Base-by-base conservation (phyloP, 2,329 filamentous ascomycete species). In the Lasiodiplodia hormozganensis region DNA sequence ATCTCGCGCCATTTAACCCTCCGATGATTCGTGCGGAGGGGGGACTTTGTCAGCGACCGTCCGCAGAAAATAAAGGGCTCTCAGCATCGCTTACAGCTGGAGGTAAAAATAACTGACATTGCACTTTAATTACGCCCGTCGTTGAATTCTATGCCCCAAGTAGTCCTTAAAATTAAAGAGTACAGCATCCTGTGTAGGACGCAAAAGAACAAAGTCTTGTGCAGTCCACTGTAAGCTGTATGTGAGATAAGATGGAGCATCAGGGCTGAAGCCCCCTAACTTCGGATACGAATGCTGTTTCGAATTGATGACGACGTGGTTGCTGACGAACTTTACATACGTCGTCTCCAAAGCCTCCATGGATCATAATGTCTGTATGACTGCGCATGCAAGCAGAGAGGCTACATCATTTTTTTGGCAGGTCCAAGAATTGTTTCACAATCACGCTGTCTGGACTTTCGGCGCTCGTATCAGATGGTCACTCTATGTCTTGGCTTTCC, bases 11-110 rank as follows among this genome's bases (percentile, higher is more conserved):
- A 64, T 64, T 38, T n/a, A n/a, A 2, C 25, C 28, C 47, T 8
- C 47, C 28, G 3, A 58, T 56, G 65, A 51, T 67, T 57, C 53
- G 65, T 16, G 21, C 25, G 18, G 36, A n/a, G 14, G 11, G 8
- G 10, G 28, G 3, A 34, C n/a, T 49, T 58, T 58, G 40, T 36
- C 53, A 51, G 65, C 65, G 54, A 18, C 53, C 28, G 16, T 40
- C 52, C 28, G 28, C 31, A 10, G 11, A 31, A 49, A 16, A 16
- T 8, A 8, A 31, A 51, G 21, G 58, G 25, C 43, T 34, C 31
- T 34, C 31, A 34, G 31, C 31, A 34, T 34, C 31, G 31, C 31
- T 34, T 10, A 34, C 31, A 34, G 8, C 31, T 34, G 8, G 31
- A 8, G 7, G 31, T 8, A 34, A 34, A 34, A 8, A 34, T 8